Base-by-base conservation (phyloP, 257 asterid genomes). In the Mentha longifolia region DNA sequence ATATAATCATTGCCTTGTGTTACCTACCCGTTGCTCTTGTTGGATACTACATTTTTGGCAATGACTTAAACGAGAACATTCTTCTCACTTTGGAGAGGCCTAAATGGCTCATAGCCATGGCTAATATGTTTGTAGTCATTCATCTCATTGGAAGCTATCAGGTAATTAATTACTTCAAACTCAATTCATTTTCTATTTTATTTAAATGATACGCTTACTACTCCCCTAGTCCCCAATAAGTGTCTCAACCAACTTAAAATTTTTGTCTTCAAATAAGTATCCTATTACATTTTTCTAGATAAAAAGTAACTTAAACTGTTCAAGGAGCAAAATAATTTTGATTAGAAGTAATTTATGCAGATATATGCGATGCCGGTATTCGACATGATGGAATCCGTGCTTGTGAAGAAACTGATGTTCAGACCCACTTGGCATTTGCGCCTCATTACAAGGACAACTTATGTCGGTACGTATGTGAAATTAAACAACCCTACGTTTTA, bases 371-470 rank as follows among this genome's bases (percentile, higher is more conserved):
- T 85, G 71, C 87, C 87, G 16, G 86, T 82, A 25, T 85, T 77
- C 45, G 89, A 85, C 80, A 82, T 85, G 86, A 82, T 82, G 59
- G 89, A 85, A 52, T 43, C 79, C 9, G 82, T 80, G 54, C 83
- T 85, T 3, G 83, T 85, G 30, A 82, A 77, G 77, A 85, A 82
- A 63, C 28, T 74, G 15, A 68, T 16, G 20, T 82, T 74, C 71
- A 75, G 9, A 28, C 80, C 77, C 12, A 82, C 73, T 17, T 70
- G 83, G 82, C 61, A 59, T 31, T 58, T 84, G 63, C 85, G 86
- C 1, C 52, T 84, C 11, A 16, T 84, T 61, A 15, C 85, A 22
- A 73, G 89, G 68, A 84, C 15, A 41, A 49, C 56, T 2, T 84
- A 82, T 10, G 89, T 84, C 4, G 89, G 89, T 84, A n/a, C n/a